Percentiles rank a stretch among this genome's conserved stretches.
Evolutionary conservation across 352 stramenopile genomes (phyloP).

Genomic region (Pilasporangium apinafurcum): DNA sequence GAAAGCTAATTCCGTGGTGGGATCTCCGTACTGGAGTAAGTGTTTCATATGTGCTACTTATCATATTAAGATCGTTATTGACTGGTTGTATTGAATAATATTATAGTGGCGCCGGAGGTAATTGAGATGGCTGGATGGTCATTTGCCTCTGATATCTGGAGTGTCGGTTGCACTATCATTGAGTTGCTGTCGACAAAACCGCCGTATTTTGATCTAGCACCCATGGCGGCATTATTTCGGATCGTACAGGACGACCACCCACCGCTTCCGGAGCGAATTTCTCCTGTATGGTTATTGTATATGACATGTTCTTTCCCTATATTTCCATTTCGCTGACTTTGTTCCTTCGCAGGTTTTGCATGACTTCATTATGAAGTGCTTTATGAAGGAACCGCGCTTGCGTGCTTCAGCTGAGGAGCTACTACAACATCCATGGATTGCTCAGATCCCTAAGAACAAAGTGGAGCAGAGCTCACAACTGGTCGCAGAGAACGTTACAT

Average conservation of each 20-base stretch:
- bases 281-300: slow-evolving; percentile 32
- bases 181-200: slow-evolving; percentile 91
- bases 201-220: slow-evolving; percentile 90
- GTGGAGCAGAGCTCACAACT: slow-evolving; percentile 83
- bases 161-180: slow-evolving; percentile 93
- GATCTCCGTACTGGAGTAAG: slow-evolving; percentile 93
- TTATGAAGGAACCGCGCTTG: slow-evolving; percentile 88
- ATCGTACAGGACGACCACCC: slow-evolving; percentile 93
- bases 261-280: slow-evolving; percentile 85
- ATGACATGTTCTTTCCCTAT: background rate
- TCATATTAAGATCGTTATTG: background rate
- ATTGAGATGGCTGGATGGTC: slow-evolving; percentile 94
- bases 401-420: slow-evolving; percentile 81
- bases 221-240: slow-evolving; percentile 88
- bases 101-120: slow-evolving; percentile 91
- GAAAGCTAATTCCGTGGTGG: slow-evolving; percentile 88
- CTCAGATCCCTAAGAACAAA: slow-evolving; percentile 83
- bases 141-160: slow-evolving; percentile 93
- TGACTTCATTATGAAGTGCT: slow-evolving; percentile 91
- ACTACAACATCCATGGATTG: slow-evolving; percentile 87
- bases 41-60: slow-evolving; percentile 1
- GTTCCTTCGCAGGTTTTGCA: slow-evolving; percentile 51
- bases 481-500: slow-evolving; percentile 70
- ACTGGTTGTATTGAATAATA: background rate
- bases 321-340: background rate